Conservation (phyloP, 176 grass and related monocot genomes). For the Otatea glauca region DNA sequence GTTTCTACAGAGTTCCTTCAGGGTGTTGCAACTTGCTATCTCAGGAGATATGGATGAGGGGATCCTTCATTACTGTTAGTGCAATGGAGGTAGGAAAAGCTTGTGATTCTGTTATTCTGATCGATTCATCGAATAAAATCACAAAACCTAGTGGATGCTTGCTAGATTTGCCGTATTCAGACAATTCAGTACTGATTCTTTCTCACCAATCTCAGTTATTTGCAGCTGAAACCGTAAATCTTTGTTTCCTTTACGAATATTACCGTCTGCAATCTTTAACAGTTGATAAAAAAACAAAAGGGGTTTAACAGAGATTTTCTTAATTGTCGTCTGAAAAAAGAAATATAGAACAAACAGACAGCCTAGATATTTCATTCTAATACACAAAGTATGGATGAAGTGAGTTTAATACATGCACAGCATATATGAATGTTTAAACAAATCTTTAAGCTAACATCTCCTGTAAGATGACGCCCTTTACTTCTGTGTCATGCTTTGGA, state of each 20-base stretch:
- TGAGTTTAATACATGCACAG: slow-evolving; percentile 15
- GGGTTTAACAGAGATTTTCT: background rate
- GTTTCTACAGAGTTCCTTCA: slow-evolving; percentile 12
- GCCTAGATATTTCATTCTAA: slow-evolving; percentile 10
- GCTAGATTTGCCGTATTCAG: background rate
- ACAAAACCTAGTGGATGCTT: slow-evolving; percentile 29
- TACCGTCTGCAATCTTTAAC: background rate
- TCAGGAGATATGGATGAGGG: background rate
- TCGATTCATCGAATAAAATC: background rate
- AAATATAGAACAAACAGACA: background rate
- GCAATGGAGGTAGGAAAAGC: background rate
- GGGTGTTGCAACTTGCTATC: background rate
- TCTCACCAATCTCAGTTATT: background rate
- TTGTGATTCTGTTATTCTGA: slow-evolving; percentile 22
- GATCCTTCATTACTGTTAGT: background rate
- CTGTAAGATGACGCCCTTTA: slow-evolving; percentile 20
- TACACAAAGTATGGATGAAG: background rate
- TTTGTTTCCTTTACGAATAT: background rate
- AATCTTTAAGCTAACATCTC: background rate
- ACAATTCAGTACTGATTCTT: background rate
- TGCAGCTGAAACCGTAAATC: background rate
- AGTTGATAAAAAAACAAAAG: background rate
- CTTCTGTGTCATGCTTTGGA: slow-evolving; percentile 36
- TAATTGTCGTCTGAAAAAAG: background rate
- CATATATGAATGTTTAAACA: slow-evolving; percentile 1